Evolutionary conservation across 1,139 yeast species (phyloP), one percentile per base, ranked within the genome.

Genomic region (Pichia sp.): DNA sequence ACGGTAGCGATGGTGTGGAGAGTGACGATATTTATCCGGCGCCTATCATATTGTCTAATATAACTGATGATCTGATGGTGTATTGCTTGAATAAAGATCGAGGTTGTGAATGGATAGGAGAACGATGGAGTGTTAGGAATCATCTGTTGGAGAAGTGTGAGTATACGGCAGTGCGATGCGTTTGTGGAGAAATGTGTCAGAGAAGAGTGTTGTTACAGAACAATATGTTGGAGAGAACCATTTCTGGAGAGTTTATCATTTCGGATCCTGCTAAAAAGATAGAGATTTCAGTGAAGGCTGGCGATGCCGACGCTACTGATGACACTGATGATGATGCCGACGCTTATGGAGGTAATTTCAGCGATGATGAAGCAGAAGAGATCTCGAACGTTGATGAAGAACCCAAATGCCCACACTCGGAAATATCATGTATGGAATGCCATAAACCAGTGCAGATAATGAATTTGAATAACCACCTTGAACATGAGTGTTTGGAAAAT

Each of bases 31-130:
- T 78, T 20, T 69, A 64, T 38, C 80, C 83, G 5, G 72, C 86
- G 0, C 84, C 87, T 1, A 66, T 76, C 14, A 57, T 79, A 13
- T 63, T 80, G 10, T 57, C 71, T n/a, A 77, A 77, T 46, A 62
- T 79, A 48, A 64, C 77, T 1, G 83, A 77, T 50, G 85, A 78
- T 37, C 61, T 79, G 33, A 60, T 63, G 36, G 83, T 78, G 1
- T 57, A 52, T 32, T 80, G 87, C 50, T 63, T 77, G 35, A 73
- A 74, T 47, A 38, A 50, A 11, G 60, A 56, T 25, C 52, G 79
- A 33, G 87, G 86, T 0, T 79, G 87, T 52, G 55, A 47, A 2
- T 73, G 78, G 76, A 49, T 47, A 3, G 82, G 81, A 3, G 63
- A 73, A 41, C 59, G 85, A 21, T 77, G 86, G 82, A 69, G 72